Evolutionary conservation across 768 basidiomycete genomes (phyloP), one percentile per base, ranked within the genome.

Genomic region (Leucocoprinus sp.): DNA sequence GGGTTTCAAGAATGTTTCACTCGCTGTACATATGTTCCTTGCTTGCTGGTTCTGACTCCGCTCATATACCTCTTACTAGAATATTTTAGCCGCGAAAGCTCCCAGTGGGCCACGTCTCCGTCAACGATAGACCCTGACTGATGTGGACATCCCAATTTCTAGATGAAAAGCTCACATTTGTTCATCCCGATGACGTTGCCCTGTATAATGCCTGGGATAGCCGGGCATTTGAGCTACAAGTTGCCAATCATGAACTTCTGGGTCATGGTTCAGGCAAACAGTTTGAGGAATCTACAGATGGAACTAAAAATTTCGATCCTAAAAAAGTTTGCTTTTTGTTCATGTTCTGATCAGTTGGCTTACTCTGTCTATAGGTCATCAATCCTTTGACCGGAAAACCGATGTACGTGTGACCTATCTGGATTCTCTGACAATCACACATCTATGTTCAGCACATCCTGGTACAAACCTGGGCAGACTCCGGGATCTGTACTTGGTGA

Each of bases 1-100:
- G 27, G 91, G 91, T 0, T 93, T 92, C 67, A 93, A 93, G 68
- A 93, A 93, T 54, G 90, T 93, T 29, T 87, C 84, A 0, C 72
- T 92, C 21, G 78, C 83, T 1, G 84, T 84, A 61, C 50, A 82
- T 61, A 23, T 9, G 35, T 28, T 22, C 46, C 23, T 15, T 14
- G 15, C 17, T 9, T 21, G 18, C 5, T 14, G 19, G 3, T 18
- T 5, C 7, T 41, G 17, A n/a, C 23, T 27, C 27, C 9, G 38
- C 24, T 11, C 31, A 11, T 8, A 31, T 12, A 14, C 5, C 11
- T 31, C 31, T 8, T 31, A 39, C 6, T 53, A 87, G 77, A 92
- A 92, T 62, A 80, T 92, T 42, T 75, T 92, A 27, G 76, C 86
- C 8, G 90, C 90, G n/a, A 91, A 91, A 62, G 81, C 84, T 12